Percentiles rank a stretch among this genome's conserved stretches.
These are phyloP conservation scores for Drechslerella stenobrocha DNA, from an alignment of 2,329 filamentous ascomycete genomes.

Conservation along the genomic window DNA sequence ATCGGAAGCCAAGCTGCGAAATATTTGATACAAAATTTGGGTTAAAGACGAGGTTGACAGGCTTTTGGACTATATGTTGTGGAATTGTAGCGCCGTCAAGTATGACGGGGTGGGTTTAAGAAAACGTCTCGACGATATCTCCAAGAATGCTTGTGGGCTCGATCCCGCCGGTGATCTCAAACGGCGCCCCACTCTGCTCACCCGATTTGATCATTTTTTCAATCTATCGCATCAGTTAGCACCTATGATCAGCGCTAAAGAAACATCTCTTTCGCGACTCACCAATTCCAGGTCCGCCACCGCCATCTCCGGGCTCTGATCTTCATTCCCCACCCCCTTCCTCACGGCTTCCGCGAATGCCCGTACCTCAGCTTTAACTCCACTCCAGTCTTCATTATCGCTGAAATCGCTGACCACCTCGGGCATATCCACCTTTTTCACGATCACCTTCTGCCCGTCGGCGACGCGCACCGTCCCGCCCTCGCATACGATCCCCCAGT, in stretches of 20 bases:
- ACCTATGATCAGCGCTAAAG: conserved; percentile 6
- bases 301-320: conserved; percentile 64
- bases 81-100: no score
- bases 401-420: conserved; percentile 58
- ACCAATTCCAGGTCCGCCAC: conserved; percentile 66
- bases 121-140: conserved; percentile 26
- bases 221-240: conserved; percentile 50
- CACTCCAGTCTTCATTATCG: conserved; percentile 57
- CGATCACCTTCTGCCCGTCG: conserved; percentile 58
- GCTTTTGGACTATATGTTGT: no score
- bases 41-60: no score
- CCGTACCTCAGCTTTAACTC: conserved; percentile 65
- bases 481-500: conserved; percentile 65
- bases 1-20: no score
- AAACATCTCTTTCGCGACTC: conserved; percentile 31
- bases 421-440: conserved; percentile 53
- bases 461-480: conserved; percentile 61
- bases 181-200: conserved; percentile 52
- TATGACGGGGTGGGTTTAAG: no score
- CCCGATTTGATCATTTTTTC: conserved; percentile 55
- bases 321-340: conserved; percentile 59
- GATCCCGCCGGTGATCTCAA: conserved; percentile 46
- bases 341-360: conserved; percentile 64
- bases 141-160: conserved; percentile 29
- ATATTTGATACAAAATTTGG: no score